Evolutionary conservation across 1,284 basidiomycete genomes (phyloP).

Genomic region (Ganoderma lucidum): DNA sequence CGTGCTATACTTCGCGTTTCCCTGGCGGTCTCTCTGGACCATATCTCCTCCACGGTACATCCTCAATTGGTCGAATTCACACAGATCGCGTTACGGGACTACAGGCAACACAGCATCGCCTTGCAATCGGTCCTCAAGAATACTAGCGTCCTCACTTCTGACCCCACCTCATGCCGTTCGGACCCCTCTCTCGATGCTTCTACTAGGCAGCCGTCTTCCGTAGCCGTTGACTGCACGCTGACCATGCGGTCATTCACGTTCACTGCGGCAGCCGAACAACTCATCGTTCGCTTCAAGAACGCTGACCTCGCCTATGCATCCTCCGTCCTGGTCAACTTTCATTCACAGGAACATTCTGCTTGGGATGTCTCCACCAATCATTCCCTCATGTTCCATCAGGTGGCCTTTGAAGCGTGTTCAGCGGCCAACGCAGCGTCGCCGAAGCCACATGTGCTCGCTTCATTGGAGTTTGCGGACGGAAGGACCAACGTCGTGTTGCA

Average conservation of each 20-base stretch:
- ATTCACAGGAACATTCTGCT: slow-evolving; percentile 28
- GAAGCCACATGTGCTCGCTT: slow-evolving; percentile 66
- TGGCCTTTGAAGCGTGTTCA: slow-evolving; percentile 67
- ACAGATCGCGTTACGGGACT: slow-evolving; percentile 62
- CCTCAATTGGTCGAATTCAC: slow-evolving; percentile 72
- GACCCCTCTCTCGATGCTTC: background rate
- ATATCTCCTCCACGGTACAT: slow-evolving; percentile 56
- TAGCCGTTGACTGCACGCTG: slow-evolving; percentile 36
- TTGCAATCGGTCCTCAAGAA: slow-evolving; percentile 14
- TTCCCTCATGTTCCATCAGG: slow-evolving; percentile 54
- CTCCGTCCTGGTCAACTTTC: slow-evolving; percentile 47
- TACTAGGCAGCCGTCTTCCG: slow-evolving; percentile 6
- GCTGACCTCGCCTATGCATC: slow-evolving; percentile 51
- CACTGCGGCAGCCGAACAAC: slow-evolving; percentile 61
- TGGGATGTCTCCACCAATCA: slow-evolving; percentile 55
- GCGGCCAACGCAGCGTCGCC: slow-evolving; percentile 46
- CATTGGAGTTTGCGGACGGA: slow-evolving; percentile 56
- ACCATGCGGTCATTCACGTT: slow-evolving; percentile 48
- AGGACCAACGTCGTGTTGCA: slow-evolving; percentile 54
- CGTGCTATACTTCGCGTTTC: slow-evolving; percentile 47
- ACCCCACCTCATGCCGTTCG: background rate
- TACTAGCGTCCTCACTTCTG: background rate
- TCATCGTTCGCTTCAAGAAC: slow-evolving; percentile 55
- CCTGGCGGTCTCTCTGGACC: slow-evolving; percentile 50
- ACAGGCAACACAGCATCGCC: slow-evolving; percentile 36